Base-by-base conservation (phyloP, 805 yeast genomes). In the Candida cerambycidarum region DNA sequence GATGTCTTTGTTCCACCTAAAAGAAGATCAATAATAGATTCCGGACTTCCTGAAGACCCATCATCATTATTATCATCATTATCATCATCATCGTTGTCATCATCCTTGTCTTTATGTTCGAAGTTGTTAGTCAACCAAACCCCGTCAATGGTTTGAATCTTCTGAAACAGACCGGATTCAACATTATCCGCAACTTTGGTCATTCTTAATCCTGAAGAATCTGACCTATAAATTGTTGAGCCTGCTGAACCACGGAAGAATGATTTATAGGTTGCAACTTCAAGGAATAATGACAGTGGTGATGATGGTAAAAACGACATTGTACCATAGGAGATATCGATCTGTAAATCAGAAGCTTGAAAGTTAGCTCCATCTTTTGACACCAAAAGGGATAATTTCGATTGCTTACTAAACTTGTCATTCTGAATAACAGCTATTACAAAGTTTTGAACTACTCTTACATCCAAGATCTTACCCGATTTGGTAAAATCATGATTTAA, bases 121-220 rank as follows among this genome's bases (percentile, higher is more conserved):
- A 6, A 42, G 32, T 41, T 13, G 52, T 76, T 76, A 8, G 79
- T 74, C 36, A 84, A 54, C 76, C 85, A 75, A 12, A 78, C 73
- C 8, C 89, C 90, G 45, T 82, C 86, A 19, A 80, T 67, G 14
- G 67, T 69, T 45, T 73, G 69, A 14, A 81, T 67, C 47, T 73
- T 74, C 28, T 67, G 67, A 18, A 72, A 64, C 34, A 68, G 58
- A 7, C 76, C 78, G 16, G 67, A 68, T 32, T 63, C 56, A 10
- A 75, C 65, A 28, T 69, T 59, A 9, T 69, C 71, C 23, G 78
- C 54, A n/a, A 75, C 59, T 33, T 68, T 67, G 0, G 54, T 52
- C 56, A 78, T 82, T 41, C 63, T 68, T 24, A 77, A 58, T 1
- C 89, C 88, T 10, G 77, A 61, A 3, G 86, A 80, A 50, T 80